Percentiles rank a stretch among this genome's conserved stretches.
Evolutionary conservation across 2,329 filamentous ascomycete genomes (phyloP).

Genomic region (Xylariomycetidae sp.): DNA sequence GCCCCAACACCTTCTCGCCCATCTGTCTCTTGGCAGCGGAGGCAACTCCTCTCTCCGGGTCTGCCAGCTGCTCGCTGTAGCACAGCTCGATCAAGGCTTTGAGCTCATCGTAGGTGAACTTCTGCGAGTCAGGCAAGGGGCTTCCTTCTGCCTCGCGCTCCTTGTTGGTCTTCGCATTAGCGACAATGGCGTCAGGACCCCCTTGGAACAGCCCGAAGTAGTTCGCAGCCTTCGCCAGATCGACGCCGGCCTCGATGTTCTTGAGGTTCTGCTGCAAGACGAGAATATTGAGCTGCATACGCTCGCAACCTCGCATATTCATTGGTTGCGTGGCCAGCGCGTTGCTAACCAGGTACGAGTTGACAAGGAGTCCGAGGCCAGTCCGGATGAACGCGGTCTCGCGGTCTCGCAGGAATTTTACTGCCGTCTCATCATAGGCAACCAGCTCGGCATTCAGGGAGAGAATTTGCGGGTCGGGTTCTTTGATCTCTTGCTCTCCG

Average conservation of each 20-base stretch:
- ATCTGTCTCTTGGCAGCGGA: slow-evolving; percentile 62
- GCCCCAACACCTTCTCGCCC: slow-evolving; percentile 61
- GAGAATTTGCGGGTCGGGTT: slow-evolving; percentile 76
- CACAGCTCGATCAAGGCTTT: slow-evolving; percentile 60
- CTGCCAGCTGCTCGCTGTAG: slow-evolving; percentile 61
- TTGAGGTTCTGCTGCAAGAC: slow-evolving; percentile 96
- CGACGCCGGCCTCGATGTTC: slow-evolving; percentile 72
- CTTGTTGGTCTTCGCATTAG: slow-evolving; percentile 48
- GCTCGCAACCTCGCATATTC: slow-evolving; percentile 75
- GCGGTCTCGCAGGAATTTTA: slow-evolving; percentile 61
- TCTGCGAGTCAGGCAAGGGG: slow-evolving; percentile 31
- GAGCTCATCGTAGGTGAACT: slow-evolving; percentile 60
- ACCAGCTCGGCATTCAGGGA: slow-evolving; percentile 77
- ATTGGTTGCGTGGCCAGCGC: slow-evolving; percentile 68
- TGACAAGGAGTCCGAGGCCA: slow-evolving; percentile 72
- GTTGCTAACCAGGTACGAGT: slow-evolving; percentile 69
- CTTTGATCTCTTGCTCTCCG: slow-evolving; percentile 64
- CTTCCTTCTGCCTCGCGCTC: slow-evolving; percentile 26
- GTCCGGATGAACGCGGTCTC: slow-evolving; percentile 72
- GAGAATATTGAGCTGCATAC: slow-evolving; percentile 89
- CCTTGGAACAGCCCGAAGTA: slow-evolving; percentile 65
- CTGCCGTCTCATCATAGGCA: slow-evolving; percentile 78
- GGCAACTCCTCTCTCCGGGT: slow-evolving; percentile 61
- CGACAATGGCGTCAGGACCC: slow-evolving; percentile 60
- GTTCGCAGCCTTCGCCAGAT: slow-evolving; percentile 55